phyloP scores from a whole-genome alignment of 805 yeast species.

The Starmerella sp. region DNA sequence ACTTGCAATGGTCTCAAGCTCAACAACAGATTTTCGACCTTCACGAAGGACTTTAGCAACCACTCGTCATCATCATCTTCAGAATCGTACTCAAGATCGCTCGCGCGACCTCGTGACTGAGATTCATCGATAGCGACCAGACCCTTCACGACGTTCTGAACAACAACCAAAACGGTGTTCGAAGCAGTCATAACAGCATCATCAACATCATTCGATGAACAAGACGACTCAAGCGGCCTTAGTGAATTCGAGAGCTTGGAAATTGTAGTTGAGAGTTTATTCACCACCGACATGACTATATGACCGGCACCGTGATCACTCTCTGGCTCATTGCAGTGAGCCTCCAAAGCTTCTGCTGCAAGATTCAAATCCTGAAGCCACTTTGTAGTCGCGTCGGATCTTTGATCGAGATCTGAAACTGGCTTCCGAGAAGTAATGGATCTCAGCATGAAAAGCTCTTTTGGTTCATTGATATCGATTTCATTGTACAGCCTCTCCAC shows the following conservation, averaged over 20 bases:
- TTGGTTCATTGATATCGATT: not conserved
- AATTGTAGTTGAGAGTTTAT: not conserved
- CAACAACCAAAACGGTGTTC: constrained; percentile 50
- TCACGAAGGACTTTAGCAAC: constrained; percentile 43
- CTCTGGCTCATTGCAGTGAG: not conserved
- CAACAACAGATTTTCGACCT: constrained; percentile 35
- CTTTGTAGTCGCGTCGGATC: not conserved
- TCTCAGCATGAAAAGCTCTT: not conserved
- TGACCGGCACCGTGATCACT: not conserved
- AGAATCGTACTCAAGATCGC: constrained; percentile 39
- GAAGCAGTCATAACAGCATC: constrained; percentile 39
- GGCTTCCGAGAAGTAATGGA: not conserved
- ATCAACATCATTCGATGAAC: not conserved
- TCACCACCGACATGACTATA: not conserved
- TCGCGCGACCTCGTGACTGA: too few species aligned
- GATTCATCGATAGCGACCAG: constrained; percentile 2
- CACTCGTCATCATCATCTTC: constrained; percentile 51
- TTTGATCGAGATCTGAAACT: not conserved
- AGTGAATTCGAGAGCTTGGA: not conserved
- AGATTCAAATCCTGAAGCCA: not conserved
- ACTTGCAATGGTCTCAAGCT: constrained; percentile 35
- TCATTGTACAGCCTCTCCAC: not conserved
- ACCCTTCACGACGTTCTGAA: constrained; percentile 41
- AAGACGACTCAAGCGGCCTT: not conserved
- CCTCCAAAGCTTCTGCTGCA: not conserved